Evolutionary conservation across 768 basidiomycete genomes (phyloP).

Genomic region (Termitomyces sp.): DNA sequence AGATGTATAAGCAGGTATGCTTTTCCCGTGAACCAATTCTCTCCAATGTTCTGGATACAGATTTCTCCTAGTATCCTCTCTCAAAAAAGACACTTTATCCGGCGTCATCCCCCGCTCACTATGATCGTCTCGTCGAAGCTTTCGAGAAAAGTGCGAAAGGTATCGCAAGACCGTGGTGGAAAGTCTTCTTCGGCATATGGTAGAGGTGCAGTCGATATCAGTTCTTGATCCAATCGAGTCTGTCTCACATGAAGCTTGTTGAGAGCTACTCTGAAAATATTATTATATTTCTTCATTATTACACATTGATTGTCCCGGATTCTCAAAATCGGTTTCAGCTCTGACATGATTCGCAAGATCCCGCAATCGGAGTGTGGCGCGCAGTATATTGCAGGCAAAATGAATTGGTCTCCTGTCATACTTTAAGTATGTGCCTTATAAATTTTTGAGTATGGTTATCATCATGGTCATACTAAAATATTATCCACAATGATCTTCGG

Average conservation of each 20-base stretch:
- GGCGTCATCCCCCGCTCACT: slow-evolving; percentile 69
- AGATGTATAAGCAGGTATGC: slow-evolving; percentile 55
- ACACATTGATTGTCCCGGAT: background rate
- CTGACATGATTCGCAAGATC: slow-evolving; percentile 10
- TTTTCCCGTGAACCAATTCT: slow-evolving; percentile 30
- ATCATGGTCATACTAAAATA: slow-evolving; percentile 1
- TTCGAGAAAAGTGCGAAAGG: slow-evolving; percentile 74
- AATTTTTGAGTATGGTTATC: background rate
- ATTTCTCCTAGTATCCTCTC: slow-evolving; percentile 54
- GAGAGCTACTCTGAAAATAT: background rate
- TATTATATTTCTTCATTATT: background rate
- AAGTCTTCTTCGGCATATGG: slow-evolving; percentile 78
- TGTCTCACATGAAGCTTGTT: background rate
- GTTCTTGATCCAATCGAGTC: background rate
- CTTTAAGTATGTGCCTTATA: background rate
- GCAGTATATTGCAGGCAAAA: background rate
- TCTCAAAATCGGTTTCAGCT: slow-evolving; percentile 9
- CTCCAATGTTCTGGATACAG: slow-evolving; percentile 14
- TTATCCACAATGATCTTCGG: background rate
- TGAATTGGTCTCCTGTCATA: background rate
- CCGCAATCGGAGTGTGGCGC: slow-evolving; percentile 2
- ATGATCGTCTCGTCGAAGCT: slow-evolving; percentile 68
- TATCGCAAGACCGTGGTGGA: slow-evolving; percentile 82
- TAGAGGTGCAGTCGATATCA: slow-evolving; percentile 24
- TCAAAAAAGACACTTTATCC: slow-evolving; percentile 64